Evolutionary conservation across 2,329 filamentous ascomycete genomes (phyloP).

Genomic region (Verticillium alfalfae): DNA sequence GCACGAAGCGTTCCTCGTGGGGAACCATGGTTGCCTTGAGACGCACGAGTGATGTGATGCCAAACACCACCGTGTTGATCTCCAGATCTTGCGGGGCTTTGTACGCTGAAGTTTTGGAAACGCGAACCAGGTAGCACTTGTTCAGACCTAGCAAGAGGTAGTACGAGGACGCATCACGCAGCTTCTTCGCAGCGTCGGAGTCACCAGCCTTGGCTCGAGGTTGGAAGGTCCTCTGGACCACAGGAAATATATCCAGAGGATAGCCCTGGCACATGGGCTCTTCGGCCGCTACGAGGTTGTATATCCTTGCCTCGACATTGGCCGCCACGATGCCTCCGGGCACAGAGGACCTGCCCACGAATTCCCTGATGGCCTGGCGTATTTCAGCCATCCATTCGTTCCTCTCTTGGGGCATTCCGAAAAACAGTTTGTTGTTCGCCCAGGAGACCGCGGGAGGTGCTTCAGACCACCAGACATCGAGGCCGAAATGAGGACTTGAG

Average conservation of each 20-base stretch:
- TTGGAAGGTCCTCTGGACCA: constrained; percentile 41
- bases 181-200: constrained; percentile 37
- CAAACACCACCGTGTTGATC: constrained; percentile 43
- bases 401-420: constrained; percentile 40
- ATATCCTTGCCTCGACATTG: constrained; percentile 41
- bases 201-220: constrained; percentile 32
- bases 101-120: constrained; percentile 36
- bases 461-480: constrained; percentile 54
- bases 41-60: constrained; percentile 45
- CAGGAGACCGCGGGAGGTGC: constrained; percentile 37
- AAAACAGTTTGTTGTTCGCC: constrained; percentile 42
- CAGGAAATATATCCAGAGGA: constrained; percentile 40
- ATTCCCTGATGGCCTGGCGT: constrained; percentile 30
- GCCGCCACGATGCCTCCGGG: constrained; percentile 32
- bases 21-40: constrained; percentile 44
- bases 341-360: constrained; percentile 22
- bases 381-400: constrained; percentile 45
- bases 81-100: constrained; percentile 40
- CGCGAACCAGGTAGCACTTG: constrained; percentile 46
- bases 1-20: constrained; percentile 50
- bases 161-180: constrained; percentile 43
- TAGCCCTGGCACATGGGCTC: constrained; percentile 30
- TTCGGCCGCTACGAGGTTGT: constrained; percentile 37
- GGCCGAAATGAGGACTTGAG: constrained; percentile 40
- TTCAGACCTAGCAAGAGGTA: constrained; percentile 50